Evolutionary conservation across 2,329 filamentous ascomycete genomes (phyloP).

Genomic region (Penicillium griseofulvum): DNA sequence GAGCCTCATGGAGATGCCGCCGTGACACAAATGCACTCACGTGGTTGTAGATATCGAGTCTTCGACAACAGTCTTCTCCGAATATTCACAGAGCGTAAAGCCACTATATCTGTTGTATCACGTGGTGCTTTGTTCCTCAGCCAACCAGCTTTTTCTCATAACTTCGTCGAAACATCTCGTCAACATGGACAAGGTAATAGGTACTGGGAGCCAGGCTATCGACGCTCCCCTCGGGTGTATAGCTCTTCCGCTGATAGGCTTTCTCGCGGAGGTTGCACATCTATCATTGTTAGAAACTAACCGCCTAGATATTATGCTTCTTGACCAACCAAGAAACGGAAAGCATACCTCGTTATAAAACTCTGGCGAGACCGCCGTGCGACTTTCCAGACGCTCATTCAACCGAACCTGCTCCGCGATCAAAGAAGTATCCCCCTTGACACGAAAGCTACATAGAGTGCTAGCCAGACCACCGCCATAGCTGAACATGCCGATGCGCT

Average conservation of each 20-base stretch:
- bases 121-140: neutral
- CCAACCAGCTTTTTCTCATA: neutral
- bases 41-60: too few relatives aligned
- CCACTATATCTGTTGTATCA: too few relatives aligned
- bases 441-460: neutral
- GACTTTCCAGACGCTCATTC: neutral
- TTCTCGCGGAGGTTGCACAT: neutral
- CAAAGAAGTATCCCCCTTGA: neutral
- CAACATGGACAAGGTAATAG: neutral
- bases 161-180: neutral
- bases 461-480: neutral
- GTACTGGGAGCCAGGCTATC: neutral
- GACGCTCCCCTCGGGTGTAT: neutral
- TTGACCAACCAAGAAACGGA: neutral
- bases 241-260: neutral
- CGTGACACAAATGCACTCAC: too few relatives aligned
- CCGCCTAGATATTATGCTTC: neutral
- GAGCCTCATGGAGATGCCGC: too few relatives aligned
- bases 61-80: too few relatives aligned
- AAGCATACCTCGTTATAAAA: neutral
- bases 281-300: neutral
- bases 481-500: neutral
- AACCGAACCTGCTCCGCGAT: neutral
- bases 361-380: neutral
- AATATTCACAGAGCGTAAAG: too few relatives aligned